Evolutionary conservation across 331 rosid species (phyloP).

Genomic region (Pyracantha coccinea): DNA sequence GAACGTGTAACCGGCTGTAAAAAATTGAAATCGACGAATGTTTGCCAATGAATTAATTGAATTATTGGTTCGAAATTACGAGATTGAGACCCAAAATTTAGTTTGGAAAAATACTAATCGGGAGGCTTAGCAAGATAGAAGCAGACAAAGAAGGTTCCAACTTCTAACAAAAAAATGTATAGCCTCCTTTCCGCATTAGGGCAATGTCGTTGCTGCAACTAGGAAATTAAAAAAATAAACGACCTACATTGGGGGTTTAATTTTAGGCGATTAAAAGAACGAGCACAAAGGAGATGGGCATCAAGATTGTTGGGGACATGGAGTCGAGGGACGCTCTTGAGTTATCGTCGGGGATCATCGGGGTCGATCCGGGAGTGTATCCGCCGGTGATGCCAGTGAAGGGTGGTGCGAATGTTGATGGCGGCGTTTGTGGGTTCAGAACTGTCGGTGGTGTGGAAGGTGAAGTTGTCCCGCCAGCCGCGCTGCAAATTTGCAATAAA

Average conservation of each 20-base stretch:
- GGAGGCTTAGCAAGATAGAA: neutral
- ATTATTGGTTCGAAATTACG: no score
- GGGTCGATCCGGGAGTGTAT: slow-evolving; percentile 44
- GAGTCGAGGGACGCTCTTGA: slow-evolving; percentile 34
- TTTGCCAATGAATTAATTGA: no score
- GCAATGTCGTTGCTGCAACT: neutral
- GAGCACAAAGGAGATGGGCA: slow-evolving; percentile 11
- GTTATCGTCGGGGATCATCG: slow-evolving; percentile 44
- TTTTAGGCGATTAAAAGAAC: slow-evolving; percentile 14
- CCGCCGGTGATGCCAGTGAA: slow-evolving; percentile 25
- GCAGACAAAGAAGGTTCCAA: slow-evolving; percentile 3
- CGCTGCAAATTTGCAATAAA: slow-evolving; percentile 25
- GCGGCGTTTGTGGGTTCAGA: slow-evolving; percentile 30
- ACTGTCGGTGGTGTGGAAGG: slow-evolving; percentile 40
- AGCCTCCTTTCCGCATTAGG: slow-evolving; percentile 18
- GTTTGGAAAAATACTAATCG: neutral
- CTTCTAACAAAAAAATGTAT: slow-evolving; percentile 61
- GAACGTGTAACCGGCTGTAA: no score
- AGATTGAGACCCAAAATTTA: neutral
- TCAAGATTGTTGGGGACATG: slow-evolving; percentile 11
- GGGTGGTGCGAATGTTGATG: slow-evolving; percentile 32
- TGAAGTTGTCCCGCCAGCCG: slow-evolving; percentile 62
- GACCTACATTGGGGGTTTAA: slow-evolving; percentile 5
- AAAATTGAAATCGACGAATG: no score
- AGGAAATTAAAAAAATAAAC: neutral